A percentile compares a stretch with the other conserved stretches of the same genome.
Conservation (phyloP, 1,284 basidiomycete species). For the Erythrobasidium hasegawianum region DNA sequence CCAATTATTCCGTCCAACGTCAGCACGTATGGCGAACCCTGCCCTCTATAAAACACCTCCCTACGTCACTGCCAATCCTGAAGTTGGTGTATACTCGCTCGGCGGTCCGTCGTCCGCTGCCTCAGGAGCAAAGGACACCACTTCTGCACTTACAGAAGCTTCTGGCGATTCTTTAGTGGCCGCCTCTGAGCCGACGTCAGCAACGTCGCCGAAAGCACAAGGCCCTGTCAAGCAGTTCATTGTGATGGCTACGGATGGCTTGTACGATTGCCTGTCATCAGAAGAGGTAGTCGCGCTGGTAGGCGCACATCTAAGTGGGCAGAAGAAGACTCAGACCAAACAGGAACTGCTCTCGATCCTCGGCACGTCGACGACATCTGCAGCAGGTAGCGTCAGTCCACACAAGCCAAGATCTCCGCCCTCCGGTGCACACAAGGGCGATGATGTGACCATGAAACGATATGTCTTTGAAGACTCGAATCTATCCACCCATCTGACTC, state of each 20-base stretch:
- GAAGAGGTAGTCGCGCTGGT: constrained; percentile 92
- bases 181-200: too few relatives aligned
- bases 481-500: constrained; percentile 79
- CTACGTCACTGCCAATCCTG: constrained; percentile 87
- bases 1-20: constrained; percentile 46
- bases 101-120: neutral
- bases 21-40: constrained; percentile 35
- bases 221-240: constrained; percentile 59
- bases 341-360: constrained; percentile 6
- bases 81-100: constrained; percentile 60
- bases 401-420: constrained; percentile 34
- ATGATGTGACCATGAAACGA: constrained; percentile 40
- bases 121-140: neutral
- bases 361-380: neutral
- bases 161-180: neutral
- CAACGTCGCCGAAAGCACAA: neutral
- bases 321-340: constrained; percentile 52
- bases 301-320: constrained; percentile 71
- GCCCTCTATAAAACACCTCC: constrained; percentile 70
- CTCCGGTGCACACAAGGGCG: neutral
- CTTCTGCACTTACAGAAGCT: neutral
- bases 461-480: constrained; percentile 87
- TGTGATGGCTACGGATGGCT: constrained; percentile 85
- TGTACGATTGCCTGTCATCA: constrained; percentile 82
- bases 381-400: constrained; percentile 15